phyloP scores from a whole-genome alignment of 371 early-diverging fungal species.

The Apophysomyces ossiformis region DNA sequence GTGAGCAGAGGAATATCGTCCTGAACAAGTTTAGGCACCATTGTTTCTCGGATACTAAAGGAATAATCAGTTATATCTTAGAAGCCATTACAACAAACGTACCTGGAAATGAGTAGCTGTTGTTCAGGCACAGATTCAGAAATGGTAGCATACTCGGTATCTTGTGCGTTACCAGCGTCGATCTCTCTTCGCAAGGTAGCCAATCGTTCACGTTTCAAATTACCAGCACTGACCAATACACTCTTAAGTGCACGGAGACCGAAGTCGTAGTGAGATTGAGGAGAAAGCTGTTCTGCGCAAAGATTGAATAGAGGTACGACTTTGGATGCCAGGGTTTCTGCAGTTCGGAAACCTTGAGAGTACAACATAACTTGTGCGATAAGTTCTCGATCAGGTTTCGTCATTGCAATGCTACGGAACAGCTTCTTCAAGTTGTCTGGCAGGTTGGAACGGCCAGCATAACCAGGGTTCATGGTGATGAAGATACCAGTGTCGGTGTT shows the following conservation, averaged over 20 bases:
- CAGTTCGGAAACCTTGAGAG: slow-evolving; percentile 98
- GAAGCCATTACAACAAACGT: not conserved
- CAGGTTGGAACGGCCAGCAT: slow-evolving; percentile 97
- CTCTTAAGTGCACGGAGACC: slow-evolving; percentile 99
- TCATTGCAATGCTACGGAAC: slow-evolving; percentile 98
- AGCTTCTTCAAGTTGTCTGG: slow-evolving; percentile 99
- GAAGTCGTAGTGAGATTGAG: slow-evolving; percentile 98
- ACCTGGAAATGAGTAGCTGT: slow-evolving; percentile 82
- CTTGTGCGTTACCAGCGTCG: slow-evolving; percentile 45
- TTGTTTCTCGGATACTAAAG: slow-evolving; percentile 94
- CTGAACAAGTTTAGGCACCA: slow-evolving; percentile 96
- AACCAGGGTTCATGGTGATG: slow-evolving; percentile 99
- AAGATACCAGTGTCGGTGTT: slow-evolving; percentile 94
- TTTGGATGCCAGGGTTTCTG: slow-evolving; percentile 93
- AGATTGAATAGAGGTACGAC: slow-evolving; percentile 96
- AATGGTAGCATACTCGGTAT: slow-evolving; percentile 55
- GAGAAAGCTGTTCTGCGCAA: slow-evolving; percentile 92
- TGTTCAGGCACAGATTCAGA: slow-evolving; percentile 84
- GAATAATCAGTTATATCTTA: not conserved
- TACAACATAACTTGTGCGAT: slow-evolving; percentile 99
- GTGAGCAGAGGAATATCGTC: slow-evolving; percentile 91
- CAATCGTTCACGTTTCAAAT: slow-evolving; percentile 92
- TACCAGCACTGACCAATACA: slow-evolving; percentile 97
- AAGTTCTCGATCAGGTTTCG: slow-evolving; percentile 95
- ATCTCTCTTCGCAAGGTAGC: slow-evolving; percentile 53